A percentile compares a stretch with the other conserved stretches of the same genome.
These are phyloP conservation scores for Vitis vinifera DNA, from an alignment of 164 flowering plant species.

Conservation along the genomic window DNA sequence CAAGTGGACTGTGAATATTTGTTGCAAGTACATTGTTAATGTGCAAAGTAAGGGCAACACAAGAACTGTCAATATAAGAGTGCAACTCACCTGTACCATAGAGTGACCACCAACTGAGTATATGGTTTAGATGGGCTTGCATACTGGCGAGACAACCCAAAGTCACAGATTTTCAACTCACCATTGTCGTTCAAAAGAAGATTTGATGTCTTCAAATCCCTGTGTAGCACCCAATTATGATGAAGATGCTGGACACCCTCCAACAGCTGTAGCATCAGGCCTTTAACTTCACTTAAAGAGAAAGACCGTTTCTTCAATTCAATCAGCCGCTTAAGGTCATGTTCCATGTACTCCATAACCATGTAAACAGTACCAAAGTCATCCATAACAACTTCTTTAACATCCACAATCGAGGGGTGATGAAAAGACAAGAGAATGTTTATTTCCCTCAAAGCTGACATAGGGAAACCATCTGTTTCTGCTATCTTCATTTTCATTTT, in stretches of 20 bases:
- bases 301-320: constrained; percentile 60
- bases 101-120: constrained; percentile 71
- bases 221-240: constrained; percentile 81
- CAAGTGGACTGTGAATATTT: no score
- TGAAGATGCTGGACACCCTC: constrained; percentile 76
- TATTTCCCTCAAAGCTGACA: constrained; percentile 73
- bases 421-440: constrained; percentile 60
- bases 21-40: no score
- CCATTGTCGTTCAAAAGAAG: constrained; percentile 69
- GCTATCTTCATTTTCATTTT: constrained; percentile 62
- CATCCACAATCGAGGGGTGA: constrained; percentile 69
- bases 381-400: constrained; percentile 72
- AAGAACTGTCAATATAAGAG: neutral
- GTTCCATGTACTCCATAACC: constrained; percentile 89
- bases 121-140: constrained; percentile 75
- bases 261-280: constrained; percentile 73
- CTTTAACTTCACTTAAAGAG: constrained; percentile 72
- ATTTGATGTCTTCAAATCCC: constrained; percentile 86
- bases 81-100: constrained; percentile 73
- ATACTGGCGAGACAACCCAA: constrained; percentile 82
- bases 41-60: neutral
- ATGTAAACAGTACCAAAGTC: constrained; percentile 47
- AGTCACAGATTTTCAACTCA: constrained; percentile 78
- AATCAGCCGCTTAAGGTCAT: constrained; percentile 71
- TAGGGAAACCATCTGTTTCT: constrained; percentile 65